Evolutionary conservation across 1,139 yeast species (phyloP), one percentile per base, ranked within the genome.

Genomic region (Spencermartinsiella ligniputridi): DNA sequence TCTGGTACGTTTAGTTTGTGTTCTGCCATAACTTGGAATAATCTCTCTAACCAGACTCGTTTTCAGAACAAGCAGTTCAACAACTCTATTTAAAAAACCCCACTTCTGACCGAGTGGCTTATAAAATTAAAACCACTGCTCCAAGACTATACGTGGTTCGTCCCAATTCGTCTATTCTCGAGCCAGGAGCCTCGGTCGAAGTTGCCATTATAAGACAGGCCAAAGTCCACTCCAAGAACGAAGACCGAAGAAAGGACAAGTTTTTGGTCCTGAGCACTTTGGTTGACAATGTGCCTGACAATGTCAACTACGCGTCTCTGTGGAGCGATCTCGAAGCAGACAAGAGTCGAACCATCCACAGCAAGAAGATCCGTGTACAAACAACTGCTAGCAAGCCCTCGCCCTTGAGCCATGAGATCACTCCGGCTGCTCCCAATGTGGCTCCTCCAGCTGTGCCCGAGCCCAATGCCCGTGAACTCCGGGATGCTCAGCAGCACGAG

Each of bases 101-200:
- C 46, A 68, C 87, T 19, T 64, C 69, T 25, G 69, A 69, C 41
- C 70, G 79, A 34, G 75, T 83, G 40, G 96, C 96, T 25, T 92
- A 88, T 74, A 94, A 94, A 72, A 97, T 94, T 61, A 94, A 92
- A 70, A 92, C 99, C 40, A 92, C 99, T 8, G 97, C 97, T 12
- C 99, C 99, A 48, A 90, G 87, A 66, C 75, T 88, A 64, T 87
- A 90, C 72, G 87, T 96, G 67, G 97, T 92, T 45, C 83, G 96
- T 68, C 98, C 98, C 49, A 92, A 90, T 66, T 94, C 97, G 46
- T 79, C 95, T 21, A 69, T 83, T 35, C 74, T 92, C 46, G 75
- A 72, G 35, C 92, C 97, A 12, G 94, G 95, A 33, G 78, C 78
- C 52, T 67, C 81, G 11, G 71, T 81, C 44, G 79, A 83, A 48